Base-by-base conservation (phyloP, 805 yeast genomes). In the Wickerhamiella hasegawae region DNA sequence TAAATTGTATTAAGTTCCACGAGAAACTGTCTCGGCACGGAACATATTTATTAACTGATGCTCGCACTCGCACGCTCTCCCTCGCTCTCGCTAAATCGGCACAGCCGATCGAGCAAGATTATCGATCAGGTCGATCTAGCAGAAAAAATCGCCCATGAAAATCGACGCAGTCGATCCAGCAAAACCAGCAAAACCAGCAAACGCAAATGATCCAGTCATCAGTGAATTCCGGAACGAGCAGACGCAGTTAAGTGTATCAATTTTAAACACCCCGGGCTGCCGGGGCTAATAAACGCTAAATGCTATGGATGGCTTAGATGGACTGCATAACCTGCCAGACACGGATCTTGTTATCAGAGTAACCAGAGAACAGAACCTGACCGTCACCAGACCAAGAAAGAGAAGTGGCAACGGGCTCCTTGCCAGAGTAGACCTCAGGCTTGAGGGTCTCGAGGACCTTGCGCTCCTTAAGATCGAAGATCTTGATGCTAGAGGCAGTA, bases 361-460 rank as follows among this genome's bases (percentile, higher is more conserved):
- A 90, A 76, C 99, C 99, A 58, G 97, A 94, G 65, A 83, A 90
- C 69, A 90, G 76, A 79, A 79, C 83, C 76, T 87, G 97, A 66
- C 98, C 98, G 59, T 90, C 98, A 67, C 94, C 87, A 58, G 97
- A 85, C 99, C 99, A 90, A 65, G 96, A 83, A 64, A 90, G 76
- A 52, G 97, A 87, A 64, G 90, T 71, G 65, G 93, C 87, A 68
- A 83, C 94, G 63, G 98, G 97, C 69, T 83, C 94, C 75, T 82
- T 82, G 55, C 93, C 85, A 48, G 69, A 64, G 58, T 77, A 71
- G 58, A 90, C 81, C 71, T 90, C 97, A 63, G 97, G 96, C 71
- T 81, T 85, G 69, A 90, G 80, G 73, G 85, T 95, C 61, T 85
- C 97, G 68, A 84, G 80, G 64, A 85, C 72, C 56, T 69, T 69